A percentile compares a stretch with the other conserved stretches of the same genome.
phyloP scores from a whole-genome alignment of 108 stramenopile species.

The Cyclotella distinguenda region DNA sequence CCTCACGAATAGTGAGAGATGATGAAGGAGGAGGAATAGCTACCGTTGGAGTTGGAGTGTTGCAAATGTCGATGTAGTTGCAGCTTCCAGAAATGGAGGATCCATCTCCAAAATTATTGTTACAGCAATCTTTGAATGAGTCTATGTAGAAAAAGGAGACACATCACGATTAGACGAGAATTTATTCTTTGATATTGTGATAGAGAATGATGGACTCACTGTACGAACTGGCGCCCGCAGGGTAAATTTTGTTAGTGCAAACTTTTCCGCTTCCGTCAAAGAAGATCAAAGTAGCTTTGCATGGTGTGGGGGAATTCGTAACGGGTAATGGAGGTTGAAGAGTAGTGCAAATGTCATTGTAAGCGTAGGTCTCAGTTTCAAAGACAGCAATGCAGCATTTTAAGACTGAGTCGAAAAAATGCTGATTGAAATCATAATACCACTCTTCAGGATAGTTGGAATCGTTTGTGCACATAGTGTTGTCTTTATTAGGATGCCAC shows the following conservation, averaged over 20 bases:
- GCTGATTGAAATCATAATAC: too few relatives aligned
- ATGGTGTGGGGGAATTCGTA: background rate
- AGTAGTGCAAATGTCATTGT: background rate
- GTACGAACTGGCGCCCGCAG: background rate
- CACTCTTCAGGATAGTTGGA: too few relatives aligned
- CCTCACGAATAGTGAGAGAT: slow-evolving; percentile 10
- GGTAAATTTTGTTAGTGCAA: background rate
- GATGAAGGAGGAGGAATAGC: slow-evolving; percentile 1
- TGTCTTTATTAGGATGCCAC: background rate
- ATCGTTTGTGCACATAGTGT: background rate
- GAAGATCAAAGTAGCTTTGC: background rate
- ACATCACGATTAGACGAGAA: background rate
- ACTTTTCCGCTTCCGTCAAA: background rate
- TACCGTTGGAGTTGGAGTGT: slow-evolving; percentile 6
- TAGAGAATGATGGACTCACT: background rate
- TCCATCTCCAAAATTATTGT: background rate
- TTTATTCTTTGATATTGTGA: background rate
- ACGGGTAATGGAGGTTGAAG: background rate
- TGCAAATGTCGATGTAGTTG: slow-evolving; percentile 5
- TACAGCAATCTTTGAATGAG: slow-evolving; percentile 1
- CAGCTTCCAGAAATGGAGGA: background rate
- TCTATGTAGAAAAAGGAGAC: background rate
- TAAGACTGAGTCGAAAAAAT: too few relatives aligned
- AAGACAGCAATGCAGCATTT: too few relatives aligned
- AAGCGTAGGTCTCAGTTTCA: background rate